Base-by-base conservation (phyloP, 2,329 filamentous ascomycete species). In the Colletotrichum higginsianum region DNA sequence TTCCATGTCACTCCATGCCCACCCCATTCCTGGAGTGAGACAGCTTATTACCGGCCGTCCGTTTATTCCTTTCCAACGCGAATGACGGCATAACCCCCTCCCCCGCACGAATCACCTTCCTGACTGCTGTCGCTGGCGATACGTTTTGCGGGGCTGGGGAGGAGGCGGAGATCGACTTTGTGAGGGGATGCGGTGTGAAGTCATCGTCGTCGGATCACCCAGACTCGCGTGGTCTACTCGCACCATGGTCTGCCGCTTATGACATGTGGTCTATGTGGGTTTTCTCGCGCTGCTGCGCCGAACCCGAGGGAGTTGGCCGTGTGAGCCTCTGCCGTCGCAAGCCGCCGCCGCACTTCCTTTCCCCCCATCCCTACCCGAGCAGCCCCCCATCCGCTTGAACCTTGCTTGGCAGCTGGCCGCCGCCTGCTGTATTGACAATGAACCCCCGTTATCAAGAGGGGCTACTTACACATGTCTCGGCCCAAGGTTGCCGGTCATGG, bases 171-270 rank as follows among this genome's bases (percentile, higher is more conserved):
- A 52, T 18, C 35, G 47, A 46, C 26, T 30, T 5, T 42, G 26
- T 11, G 21, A 35, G 15, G 16, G 46, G 23, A 50, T 44, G 35
- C 47, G 58, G n/a, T 26, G 47, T 66, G 61, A 69, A 69, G 53
- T 66, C 62, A 66, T 49, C 12, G 53, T 50, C 47, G 56, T 47
- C 49, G 49, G 30, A 56, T 61, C 56, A 66, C 66, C 66, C 56
- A 35, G 56, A 55, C 62, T 47, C 66, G 57, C 26, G 61, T 38
- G 38, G 49, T n/a, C 50, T 40, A 40, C 42, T 66, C 53, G 23
- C 61, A 38, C 55, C 47, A 52, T 66, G 26, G 44, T 40, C 60
- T 68, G 60, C 50, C 50, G 44, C 12, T 57, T 15, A 52, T 57
- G 44, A 56, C 21, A 68, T 64, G 23, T 18, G 15, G 49, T 56